These are phyloP conservation scores for Fusarium humuli DNA, from an alignment of 2,329 filamentous ascomycete species.

Conservation along the genomic window DNA sequence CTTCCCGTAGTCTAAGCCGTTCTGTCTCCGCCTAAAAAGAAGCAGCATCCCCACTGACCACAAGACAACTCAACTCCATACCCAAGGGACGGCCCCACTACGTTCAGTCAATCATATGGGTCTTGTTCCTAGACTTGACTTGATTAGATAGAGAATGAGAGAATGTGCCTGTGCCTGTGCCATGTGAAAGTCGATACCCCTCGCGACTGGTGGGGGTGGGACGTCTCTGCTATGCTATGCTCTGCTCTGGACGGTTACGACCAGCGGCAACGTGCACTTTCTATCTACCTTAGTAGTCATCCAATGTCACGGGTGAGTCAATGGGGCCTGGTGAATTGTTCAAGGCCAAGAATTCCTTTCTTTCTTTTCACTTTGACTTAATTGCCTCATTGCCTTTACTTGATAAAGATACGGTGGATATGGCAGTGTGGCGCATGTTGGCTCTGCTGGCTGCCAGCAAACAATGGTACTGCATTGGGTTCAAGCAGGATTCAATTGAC, in stretches of 20 bases:
- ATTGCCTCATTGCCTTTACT: neutral
- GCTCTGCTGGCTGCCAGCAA: constrained; percentile 7
- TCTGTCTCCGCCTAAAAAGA: constrained; percentile 15
- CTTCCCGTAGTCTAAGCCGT: constrained; percentile 3
- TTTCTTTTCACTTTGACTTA: neutral
- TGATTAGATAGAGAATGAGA: constrained; percentile 26
- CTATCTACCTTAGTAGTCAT: neutral
- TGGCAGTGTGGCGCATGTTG: constrained; percentile 11
- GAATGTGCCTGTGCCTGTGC: constrained; percentile 15
- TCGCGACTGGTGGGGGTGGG: constrained; percentile 14
- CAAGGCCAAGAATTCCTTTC: neutral
- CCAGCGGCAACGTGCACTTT: constrained; percentile 33
- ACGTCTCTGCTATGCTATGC: neutral
- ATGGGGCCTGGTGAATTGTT: neutral
- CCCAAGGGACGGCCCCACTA: constrained; percentile 44
- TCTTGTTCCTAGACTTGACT: constrained; percentile 37
- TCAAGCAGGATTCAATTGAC: constrained; percentile 29
- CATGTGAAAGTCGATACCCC: constrained; percentile 39
- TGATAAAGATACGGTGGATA: constrained; percentile 22
- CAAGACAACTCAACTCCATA: constrained; percentile 34
- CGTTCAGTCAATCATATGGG: constrained; percentile 16
- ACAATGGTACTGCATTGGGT: constrained; percentile 19
- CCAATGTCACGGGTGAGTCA: neutral
- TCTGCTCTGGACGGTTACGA: constrained; percentile 26
- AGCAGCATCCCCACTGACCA: constrained; percentile 30